Percentiles rank a stretch among this genome's conserved stretches.
Conservation (phyloP, 345 rosid genomes). For the Clausena lansium region DNA sequence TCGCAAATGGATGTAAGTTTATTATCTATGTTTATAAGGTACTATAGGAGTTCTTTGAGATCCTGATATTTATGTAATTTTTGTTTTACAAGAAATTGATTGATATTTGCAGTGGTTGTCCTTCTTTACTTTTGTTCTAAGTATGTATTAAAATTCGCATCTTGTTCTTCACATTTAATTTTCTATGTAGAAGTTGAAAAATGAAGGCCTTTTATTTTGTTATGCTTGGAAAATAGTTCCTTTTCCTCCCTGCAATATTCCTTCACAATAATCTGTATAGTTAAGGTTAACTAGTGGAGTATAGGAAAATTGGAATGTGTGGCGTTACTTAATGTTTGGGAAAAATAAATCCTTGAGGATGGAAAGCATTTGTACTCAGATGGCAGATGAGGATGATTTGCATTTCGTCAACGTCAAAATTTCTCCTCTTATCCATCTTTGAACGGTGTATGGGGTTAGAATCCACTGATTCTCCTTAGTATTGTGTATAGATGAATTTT, state of each 20-base stretch:
- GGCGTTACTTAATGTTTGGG: not conserved
- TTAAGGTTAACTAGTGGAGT: not conserved
- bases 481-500: not conserved
- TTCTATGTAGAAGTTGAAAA: not conserved
- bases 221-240: not conserved
- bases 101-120: not conserved
- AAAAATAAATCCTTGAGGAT: not conserved
- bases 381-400: not conserved
- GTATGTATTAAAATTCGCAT: not conserved
- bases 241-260: not conserved
- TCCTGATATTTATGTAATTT: not conserved
- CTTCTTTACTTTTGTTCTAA: not conserved
- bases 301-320: not conserved
- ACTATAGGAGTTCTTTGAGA: not conserved
- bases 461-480: not conserved
- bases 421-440: not conserved
- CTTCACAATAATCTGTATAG: not conserved
- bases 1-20: not conserved
- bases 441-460: not conserved
- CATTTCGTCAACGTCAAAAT: not conserved
- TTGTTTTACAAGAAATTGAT: not conserved
- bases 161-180: not conserved
- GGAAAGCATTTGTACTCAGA: not conserved
- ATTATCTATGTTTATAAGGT: not conserved
- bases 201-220: not conserved